phyloP scores from a whole-genome alignment of 2,329 filamentous ascomycete species.

The Rhynchosporium agropyri region DNA sequence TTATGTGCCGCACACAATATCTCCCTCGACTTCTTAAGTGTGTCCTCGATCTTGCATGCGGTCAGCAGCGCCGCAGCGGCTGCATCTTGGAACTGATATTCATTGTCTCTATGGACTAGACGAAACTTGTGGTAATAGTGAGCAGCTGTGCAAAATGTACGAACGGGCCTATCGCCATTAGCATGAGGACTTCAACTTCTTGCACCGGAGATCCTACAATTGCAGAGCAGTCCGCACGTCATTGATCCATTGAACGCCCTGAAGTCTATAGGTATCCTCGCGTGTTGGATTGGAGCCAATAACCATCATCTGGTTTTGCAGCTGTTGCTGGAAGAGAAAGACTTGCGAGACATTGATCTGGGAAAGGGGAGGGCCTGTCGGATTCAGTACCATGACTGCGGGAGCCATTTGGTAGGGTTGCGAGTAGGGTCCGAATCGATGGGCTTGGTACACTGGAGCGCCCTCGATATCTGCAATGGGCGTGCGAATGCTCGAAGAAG shows the following conservation, averaged over 20 bases:
- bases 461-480: not conserved
- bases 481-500: not conserved
- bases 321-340: conserved; percentile 80
- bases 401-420: conserved; percentile 9
- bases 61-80: conserved; percentile 87
- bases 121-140: conserved; percentile 95
- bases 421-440: conserved; percentile 11
- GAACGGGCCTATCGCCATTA: conserved; percentile 67
- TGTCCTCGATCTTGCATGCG: conserved; percentile 97
- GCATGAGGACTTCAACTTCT: not conserved
- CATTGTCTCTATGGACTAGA: conserved; percentile 78
- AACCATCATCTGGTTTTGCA: conserved; percentile 71
- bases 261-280: conserved; percentile 79
- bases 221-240: conserved; percentile 77
- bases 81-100: conserved; percentile 85
- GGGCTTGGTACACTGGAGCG: not conserved
- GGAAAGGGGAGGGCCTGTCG: conserved; percentile 39
- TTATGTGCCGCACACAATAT: conserved; percentile 92
- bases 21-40: conserved; percentile 92
- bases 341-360: conserved; percentile 53
- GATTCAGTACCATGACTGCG: conserved; percentile 7
- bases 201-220: conserved; percentile 58
- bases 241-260: conserved; percentile 88
- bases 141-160: conserved; percentile 89
- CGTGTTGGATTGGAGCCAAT: conserved; percentile 74